Evolutionary conservation across 352 stramenopile species (phyloP).

Genomic region (Phytophthora tubulina): DNA sequence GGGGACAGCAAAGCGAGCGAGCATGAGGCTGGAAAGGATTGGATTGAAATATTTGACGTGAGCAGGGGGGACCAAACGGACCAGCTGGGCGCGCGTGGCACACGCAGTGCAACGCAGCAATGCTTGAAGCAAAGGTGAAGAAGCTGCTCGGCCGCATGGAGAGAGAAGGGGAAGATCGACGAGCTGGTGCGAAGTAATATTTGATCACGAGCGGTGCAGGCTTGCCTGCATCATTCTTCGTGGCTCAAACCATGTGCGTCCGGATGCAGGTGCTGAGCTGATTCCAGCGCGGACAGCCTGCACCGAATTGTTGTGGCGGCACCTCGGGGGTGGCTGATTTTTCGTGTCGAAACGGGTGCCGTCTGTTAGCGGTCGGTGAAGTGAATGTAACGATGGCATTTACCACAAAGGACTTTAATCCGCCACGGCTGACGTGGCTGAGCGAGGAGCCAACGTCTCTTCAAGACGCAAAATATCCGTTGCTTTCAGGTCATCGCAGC

Average conservation of each 20-base stretch:
- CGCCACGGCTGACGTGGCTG: not conserved
- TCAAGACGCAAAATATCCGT: constrained; percentile 23
- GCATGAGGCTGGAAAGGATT: constrained; percentile 4
- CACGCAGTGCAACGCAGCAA: not conserved
- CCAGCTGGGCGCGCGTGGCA: constrained; percentile 9
- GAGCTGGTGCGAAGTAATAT: constrained; percentile 18
- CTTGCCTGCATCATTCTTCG: not conserved
- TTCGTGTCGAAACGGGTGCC: constrained; percentile 10
- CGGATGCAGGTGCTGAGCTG: constrained; percentile 2
- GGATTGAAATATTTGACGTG: constrained; percentile 31
- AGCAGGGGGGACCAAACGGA: constrained; percentile 7
- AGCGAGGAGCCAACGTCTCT: constrained; percentile 1
- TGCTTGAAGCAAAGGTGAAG: constrained; percentile 22
- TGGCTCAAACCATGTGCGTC: not conserved
- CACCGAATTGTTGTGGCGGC: constrained; percentile 1
- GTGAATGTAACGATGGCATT: not conserved
- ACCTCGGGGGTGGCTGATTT: constrained; percentile 4
- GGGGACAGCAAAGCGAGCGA: not conserved
- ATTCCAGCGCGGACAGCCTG: not conserved
- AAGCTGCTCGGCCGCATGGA: constrained; percentile 13
- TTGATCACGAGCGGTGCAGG: constrained; percentile 25
- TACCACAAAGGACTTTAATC: not conserved
- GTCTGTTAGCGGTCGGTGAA: not conserved
- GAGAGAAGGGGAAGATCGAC: constrained; percentile 27
- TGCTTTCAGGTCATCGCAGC: constrained; percentile 24